phyloP scores from a whole-genome alignment of 2,329 filamentous ascomycete genomes.

The Magnaporthiopsis rhizophila region DNA sequence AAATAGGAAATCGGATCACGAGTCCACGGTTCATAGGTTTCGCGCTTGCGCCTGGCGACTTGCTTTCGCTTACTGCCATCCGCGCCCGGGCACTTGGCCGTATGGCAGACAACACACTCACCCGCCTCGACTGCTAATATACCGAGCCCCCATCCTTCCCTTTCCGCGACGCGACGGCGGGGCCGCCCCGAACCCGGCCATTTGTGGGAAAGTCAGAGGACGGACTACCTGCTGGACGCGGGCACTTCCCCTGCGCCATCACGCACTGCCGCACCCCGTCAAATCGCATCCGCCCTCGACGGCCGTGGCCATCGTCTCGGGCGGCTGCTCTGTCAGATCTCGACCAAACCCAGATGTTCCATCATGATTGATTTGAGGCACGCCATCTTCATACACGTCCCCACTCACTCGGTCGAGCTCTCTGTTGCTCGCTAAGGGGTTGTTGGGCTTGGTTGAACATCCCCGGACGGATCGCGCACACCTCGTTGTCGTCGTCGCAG shows the following conservation, averaged over 20 bases:
- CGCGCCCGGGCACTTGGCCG: neutral
- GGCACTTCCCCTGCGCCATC: neutral
- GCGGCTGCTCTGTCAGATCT: constrained; percentile 1
- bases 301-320: constrained; percentile 2
- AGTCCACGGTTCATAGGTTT: neutral
- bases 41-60: too few relatives aligned
- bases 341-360: constrained; percentile 17
- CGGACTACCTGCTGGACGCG: neutral
- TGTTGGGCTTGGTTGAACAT: neutral
- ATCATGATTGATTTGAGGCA: constrained; percentile 22
- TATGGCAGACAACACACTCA: neutral
- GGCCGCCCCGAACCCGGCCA: neutral
- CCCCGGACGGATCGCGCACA: neutral
- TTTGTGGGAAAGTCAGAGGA: neutral
- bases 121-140: neutral
- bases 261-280: neutral
- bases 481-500: neutral
- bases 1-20: neutral
- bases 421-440: constrained; percentile 15
- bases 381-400: constrained; percentile 13
- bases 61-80: neutral
- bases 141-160: neutral
- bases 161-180: neutral
- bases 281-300: neutral
- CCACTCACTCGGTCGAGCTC: constrained; percentile 10